These are phyloP conservation scores for Arthrobotrys sinensis DNA, from an alignment of 2,329 filamentous ascomycete species.

Conservation along the genomic window DNA sequence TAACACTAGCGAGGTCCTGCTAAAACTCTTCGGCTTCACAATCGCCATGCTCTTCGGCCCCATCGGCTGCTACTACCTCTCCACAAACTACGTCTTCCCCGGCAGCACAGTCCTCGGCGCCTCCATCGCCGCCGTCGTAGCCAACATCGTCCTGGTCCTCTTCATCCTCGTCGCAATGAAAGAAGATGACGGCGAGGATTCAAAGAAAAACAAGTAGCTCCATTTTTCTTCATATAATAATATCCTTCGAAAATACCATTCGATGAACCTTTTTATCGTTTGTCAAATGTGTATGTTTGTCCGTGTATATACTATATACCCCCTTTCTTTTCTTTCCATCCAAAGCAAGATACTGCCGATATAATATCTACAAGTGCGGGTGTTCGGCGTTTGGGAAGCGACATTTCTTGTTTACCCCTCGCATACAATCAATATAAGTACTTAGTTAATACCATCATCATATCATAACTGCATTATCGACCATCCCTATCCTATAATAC, in stretches of 20 bases:
- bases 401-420: background rate
- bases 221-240: background rate
- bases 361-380: background rate
- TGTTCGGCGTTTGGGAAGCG: too few relatives aligned
- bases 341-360: background rate
- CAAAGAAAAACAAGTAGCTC: conserved; percentile 71
- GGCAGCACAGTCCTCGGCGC: conserved; percentile 72
- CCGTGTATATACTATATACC: conserved; percentile 13
- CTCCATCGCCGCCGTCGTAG: conserved; percentile 83
- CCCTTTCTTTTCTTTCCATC: background rate
- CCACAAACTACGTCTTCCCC: conserved; percentile 81
- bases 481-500: too few relatives aligned
- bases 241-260: background rate
- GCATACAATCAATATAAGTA: background rate
- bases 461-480: background rate
- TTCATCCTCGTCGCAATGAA: conserved; percentile 93
- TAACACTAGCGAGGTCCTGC: conserved; percentile 80
- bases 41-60: conserved; percentile 90
- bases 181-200: conserved; percentile 77
- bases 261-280: too few relatives aligned
- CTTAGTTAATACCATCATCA: background rate
- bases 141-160: conserved; percentile 90
- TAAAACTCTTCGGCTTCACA: conserved; percentile 91
- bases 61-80: conserved; percentile 89
- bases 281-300: background rate